Base-by-base conservation (phyloP, 345 rosid species). In the Erodium maritimum region DNA sequence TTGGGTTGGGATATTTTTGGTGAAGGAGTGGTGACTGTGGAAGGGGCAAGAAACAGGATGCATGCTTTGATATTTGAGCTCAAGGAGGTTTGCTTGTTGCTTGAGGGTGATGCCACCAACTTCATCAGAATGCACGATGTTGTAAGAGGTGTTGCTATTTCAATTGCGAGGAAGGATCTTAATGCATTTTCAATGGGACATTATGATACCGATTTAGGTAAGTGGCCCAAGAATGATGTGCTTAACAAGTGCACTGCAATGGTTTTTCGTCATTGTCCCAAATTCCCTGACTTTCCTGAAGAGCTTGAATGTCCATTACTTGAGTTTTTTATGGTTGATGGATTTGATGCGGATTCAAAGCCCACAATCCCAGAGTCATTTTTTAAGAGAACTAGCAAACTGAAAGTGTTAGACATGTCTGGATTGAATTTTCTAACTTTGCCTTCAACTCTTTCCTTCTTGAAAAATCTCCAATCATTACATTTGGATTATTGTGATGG, bases 91-190 rank as follows among this genome's bases (percentile, higher is more conserved):
- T 59, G 57, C 16, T 45, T 75, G 33, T 55, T 61, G 54, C 61
- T 46, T 21, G 73, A 69, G 5, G 33, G 60, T 21, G 7, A 7
- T 7, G 10, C 2, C 0, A 7, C 1, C 11, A 23, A 33, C 0
- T 0, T 4, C 0, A 9, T 72, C 23, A 10, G 23, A 17, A 67
- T 77, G 42, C 77, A 67, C 46, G 83, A 75, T 16, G 21, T 73
- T 21, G 59, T 73, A 54, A 60, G 55, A 11, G 62, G 48, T 55
- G 67, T 71, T 21, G 83, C 67, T 0, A 6, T 55, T 19, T 19
- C 20, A 1, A 53, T 59, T 52, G 69, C 60, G 17, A 37, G 29
- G 1, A 53, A 23, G 24, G 63, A 67, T 21, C 9, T 25, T 2
- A 21, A 0, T 25, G 23, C 21, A 5, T 33, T 10, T 17, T 67